Percentiles rank a stretch among this genome's conserved stretches.
Conservation (phyloP, 2,329 filamentous ascomycete genomes). For the Pyricularia pennisetigena region DNA sequence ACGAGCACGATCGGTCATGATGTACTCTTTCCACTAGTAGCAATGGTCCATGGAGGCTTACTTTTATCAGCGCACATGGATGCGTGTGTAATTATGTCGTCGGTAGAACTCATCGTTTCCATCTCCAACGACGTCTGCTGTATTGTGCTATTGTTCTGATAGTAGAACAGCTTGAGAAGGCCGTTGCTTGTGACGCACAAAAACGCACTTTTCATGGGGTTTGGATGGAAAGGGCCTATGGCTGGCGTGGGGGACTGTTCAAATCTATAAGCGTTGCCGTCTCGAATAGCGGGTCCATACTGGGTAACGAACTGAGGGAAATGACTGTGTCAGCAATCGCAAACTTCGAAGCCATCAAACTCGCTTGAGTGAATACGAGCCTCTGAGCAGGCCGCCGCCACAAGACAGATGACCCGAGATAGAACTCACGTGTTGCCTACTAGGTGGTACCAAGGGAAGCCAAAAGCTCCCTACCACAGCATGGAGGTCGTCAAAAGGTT, state of each 20-base stretch:
- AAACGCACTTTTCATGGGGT: conserved; percentile 60
- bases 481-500: conserved; percentile 63
- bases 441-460: conserved; percentile 52
- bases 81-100: conserved; percentile 73
- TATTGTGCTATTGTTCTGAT: conserved; percentile 62
- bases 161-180: conserved; percentile 65
- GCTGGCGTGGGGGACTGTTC: conserved; percentile 55
- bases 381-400: conserved; percentile 8
- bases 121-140: conserved; percentile 65
- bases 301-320: conserved; percentile 32
- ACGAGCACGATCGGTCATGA: background rate
- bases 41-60: conserved; percentile 23
- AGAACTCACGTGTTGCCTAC: conserved; percentile 21
- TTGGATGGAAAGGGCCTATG: conserved; percentile 64
- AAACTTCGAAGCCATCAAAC: background rate
- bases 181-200: conserved; percentile 69
- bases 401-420: background rate
- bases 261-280: conserved; percentile 56
- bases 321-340: background rate
- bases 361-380: background rate
- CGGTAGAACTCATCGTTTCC: conserved; percentile 60
- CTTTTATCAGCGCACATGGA: conserved; percentile 66
- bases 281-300: conserved; percentile 54
- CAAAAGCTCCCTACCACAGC: conserved; percentile 79
- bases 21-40: background rate